phyloP scores from a whole-genome alignment of 129 eudicot genomes.

The Calendula officinalis region DNA sequence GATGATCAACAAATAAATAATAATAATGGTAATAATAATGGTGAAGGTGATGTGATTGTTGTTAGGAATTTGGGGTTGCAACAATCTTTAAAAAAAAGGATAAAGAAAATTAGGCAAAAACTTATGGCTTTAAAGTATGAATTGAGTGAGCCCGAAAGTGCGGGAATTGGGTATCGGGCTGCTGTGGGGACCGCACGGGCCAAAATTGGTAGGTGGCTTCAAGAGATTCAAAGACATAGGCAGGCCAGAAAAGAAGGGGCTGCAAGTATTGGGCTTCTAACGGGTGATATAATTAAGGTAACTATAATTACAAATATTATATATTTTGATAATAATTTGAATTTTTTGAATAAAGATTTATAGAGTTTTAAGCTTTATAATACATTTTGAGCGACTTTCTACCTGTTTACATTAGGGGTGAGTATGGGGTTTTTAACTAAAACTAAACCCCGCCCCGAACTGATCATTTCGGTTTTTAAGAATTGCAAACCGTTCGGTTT shows the following conservation, averaged over 20 bases:
- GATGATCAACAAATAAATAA: conserved; percentile 47
- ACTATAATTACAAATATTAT: not conserved
- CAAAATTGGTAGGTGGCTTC: conserved; percentile 92
- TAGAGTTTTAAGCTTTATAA: not conserved
- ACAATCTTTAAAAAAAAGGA: conserved; percentile 61
- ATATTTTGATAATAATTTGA: not conserved
- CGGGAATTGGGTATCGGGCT: conserved; percentile 81
- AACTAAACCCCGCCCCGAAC: too few relatives aligned
- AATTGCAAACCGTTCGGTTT: too few relatives aligned
- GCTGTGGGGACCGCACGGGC: conserved; percentile 90
- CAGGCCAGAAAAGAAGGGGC: conserved; percentile 98
- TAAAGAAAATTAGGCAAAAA: conserved; percentile 81
- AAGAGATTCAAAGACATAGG: conserved; percentile 85
- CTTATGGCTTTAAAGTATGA: conserved; percentile 91
- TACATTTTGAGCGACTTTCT: not conserved
- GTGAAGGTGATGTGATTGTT: conserved; percentile 36
- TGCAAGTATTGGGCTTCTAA: conserved; percentile 75
- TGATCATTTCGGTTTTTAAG: too few relatives aligned
- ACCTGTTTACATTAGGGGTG: too few relatives aligned
- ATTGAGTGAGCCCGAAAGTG: conserved; percentile 59
- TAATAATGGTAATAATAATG: conserved; percentile 31
- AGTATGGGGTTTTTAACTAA: too few relatives aligned
- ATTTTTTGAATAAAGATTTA: not conserved
- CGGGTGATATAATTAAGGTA: conserved; percentile 95
- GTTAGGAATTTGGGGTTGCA: conserved; percentile 40